phyloP scores from a whole-genome alignment of 305 asterid species.

The Andrographis paniculata region DNA sequence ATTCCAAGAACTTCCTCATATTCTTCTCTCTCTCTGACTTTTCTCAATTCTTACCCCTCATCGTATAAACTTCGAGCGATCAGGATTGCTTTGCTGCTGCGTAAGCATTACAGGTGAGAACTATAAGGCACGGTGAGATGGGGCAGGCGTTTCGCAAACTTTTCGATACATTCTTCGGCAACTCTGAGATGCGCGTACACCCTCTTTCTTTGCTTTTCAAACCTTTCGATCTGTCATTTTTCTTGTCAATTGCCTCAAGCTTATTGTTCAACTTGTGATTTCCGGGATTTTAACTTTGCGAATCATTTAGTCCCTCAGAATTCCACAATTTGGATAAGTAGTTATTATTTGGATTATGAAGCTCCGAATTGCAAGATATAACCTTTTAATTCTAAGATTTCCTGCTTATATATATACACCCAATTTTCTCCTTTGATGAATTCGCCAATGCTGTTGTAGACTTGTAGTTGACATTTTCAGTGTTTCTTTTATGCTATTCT shows the following conservation, averaged over 20 bases:
- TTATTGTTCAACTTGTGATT: conserved; percentile 71
- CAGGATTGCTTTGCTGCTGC: not conserved
- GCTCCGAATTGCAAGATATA: too few species aligned
- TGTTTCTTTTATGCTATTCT: not conserved
- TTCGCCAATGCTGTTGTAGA: not conserved
- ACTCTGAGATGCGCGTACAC: conserved; percentile 85
- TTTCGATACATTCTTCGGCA: conserved; percentile 88
- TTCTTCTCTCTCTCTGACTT: not conserved
- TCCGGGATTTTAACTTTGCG: too few species aligned
- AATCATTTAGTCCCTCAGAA: too few species aligned
- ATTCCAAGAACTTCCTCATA: too few species aligned
- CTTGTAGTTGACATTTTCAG: not conserved
- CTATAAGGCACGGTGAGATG: conserved; percentile 36
- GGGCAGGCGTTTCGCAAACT: conserved; percentile 96
- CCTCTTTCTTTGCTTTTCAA: not conserved
- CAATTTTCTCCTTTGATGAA: not conserved
- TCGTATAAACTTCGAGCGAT: too few species aligned
- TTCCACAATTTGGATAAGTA: too few species aligned
- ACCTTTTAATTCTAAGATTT: not conserved
- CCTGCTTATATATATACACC: not conserved
- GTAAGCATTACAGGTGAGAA: not conserved
- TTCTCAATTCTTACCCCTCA: not conserved
- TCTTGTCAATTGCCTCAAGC: conserved; percentile 1
- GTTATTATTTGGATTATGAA: not conserved
- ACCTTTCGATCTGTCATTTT: not conserved